These are phyloP conservation scores for Cyberlindnera misumaiensis DNA, from an alignment of 805 yeast genomes.

Conservation along the genomic window DNA sequence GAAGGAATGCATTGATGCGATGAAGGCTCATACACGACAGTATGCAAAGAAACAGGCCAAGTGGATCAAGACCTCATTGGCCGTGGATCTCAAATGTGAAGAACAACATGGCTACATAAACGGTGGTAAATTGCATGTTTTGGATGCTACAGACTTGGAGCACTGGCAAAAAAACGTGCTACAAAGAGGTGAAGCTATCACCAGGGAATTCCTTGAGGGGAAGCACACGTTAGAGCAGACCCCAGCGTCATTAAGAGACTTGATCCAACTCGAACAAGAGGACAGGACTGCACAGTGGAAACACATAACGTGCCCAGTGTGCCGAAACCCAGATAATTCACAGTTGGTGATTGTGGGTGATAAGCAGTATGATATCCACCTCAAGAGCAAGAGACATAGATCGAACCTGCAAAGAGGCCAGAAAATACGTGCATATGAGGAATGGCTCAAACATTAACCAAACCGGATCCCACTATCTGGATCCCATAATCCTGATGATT, in stretches of 20 bases:
- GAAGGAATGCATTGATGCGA: constrained; percentile 50
- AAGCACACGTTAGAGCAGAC: constrained; percentile 21
- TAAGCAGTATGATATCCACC: constrained; percentile 62
- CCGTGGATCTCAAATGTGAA: constrained; percentile 51
- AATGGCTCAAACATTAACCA: constrained; percentile 23
- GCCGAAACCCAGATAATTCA: constrained; percentile 49
- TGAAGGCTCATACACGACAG: constrained; percentile 80
- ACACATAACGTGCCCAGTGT: constrained; percentile 60
- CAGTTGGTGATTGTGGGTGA: constrained; percentile 66
- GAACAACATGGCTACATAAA: constrained; percentile 37
- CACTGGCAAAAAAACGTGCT: constrained; percentile 56
- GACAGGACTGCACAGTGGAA: constrained; percentile 44
- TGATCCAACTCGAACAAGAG: constrained; percentile 5
- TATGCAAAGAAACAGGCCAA: constrained; percentile 86
- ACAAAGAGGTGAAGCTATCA: constrained; percentile 46
- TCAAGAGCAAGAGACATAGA: constrained; percentile 62
- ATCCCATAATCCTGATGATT: constrained; percentile 24
- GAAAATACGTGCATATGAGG: constrained; percentile 48
- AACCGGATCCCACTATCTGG: constrained; percentile 24
- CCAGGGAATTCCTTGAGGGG: constrained; percentile 32
- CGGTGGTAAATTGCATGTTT: constrained; percentile 58
- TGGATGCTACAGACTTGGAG: constrained; percentile 70
- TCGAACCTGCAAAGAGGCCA: constrained; percentile 40
- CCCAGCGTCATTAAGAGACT: constrained; percentile 28
- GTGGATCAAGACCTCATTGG: constrained; percentile 75